Evolutionary conservation across 192 early-diverging fungal species (phyloP).

Genomic region (Coemansia javaensis): DNA sequence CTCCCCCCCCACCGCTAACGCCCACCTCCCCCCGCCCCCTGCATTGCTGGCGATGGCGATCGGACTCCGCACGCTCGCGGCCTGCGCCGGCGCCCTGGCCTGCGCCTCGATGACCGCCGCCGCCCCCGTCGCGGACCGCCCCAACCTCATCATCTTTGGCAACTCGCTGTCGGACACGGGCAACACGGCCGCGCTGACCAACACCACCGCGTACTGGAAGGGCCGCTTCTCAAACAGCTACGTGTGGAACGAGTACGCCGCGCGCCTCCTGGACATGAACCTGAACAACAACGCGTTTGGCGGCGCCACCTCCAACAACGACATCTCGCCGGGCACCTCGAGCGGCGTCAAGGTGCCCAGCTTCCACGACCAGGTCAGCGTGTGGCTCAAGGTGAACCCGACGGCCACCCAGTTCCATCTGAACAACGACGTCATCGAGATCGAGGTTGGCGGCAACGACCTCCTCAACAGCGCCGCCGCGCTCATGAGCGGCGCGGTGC

Average conservation of each 20-base stretch:
- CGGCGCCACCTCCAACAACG: slow-evolving; percentile 45
- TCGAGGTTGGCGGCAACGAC: slow-evolving; percentile 45
- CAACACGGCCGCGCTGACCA: slow-evolving; percentile 10
- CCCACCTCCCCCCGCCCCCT: not conserved
- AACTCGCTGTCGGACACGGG: slow-evolving; percentile 40
- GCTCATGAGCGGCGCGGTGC: slow-evolving; percentile 13
- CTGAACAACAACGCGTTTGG: slow-evolving; percentile 32
- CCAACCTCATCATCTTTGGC: slow-evolving; percentile 46
- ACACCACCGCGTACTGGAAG: slow-evolving; percentile 17
- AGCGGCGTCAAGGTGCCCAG: slow-evolving; percentile 34
- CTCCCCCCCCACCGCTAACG: not conserved
- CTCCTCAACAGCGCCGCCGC: slow-evolving; percentile 11
- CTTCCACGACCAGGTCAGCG: slow-evolving; percentile 35
- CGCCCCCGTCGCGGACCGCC: slow-evolving; percentile 13
- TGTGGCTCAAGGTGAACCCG: slow-evolving; percentile 18
- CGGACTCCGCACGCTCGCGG: slow-evolving; percentile 7
- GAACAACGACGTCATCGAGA: slow-evolving; percentile 31
- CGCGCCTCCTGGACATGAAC: slow-evolving; percentile 33
- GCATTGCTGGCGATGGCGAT: slow-evolving; percentile 4
- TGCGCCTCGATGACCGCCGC: slow-evolving; percentile 16
- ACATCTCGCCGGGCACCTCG: slow-evolving; percentile 18
- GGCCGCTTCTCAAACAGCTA: slow-evolving; percentile 43
- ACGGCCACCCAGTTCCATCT: slow-evolving; percentile 27
- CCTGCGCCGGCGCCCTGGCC: slow-evolving; percentile 15
- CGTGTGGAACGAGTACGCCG: slow-evolving; percentile 44